Percentiles rank a stretch among this genome's conserved stretches.
phyloP scores from a whole-genome alignment of 2,329 filamentous ascomycete species.

The Colletotrichum camelliae region DNA sequence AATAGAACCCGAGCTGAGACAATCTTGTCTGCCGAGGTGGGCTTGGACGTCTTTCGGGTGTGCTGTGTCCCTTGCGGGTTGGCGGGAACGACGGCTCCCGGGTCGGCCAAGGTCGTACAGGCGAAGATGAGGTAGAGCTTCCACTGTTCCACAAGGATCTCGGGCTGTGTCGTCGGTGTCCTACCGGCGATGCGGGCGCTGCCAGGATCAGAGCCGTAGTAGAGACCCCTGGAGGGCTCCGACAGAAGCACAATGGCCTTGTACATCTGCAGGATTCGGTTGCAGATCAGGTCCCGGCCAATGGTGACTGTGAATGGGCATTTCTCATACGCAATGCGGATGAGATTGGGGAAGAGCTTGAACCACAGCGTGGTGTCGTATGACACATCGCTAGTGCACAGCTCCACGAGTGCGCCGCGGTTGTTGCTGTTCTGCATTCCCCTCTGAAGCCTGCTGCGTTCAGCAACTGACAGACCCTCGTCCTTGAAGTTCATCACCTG shows the following conservation, averaged over 20 bases:
- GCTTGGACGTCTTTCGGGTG: constrained; percentile 79
- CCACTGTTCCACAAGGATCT: constrained; percentile 95
- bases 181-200: constrained; percentile 57
- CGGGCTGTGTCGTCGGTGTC: constrained; percentile 75
- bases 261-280: constrained; percentile 92
- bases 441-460: constrained; percentile 88
- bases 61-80: constrained; percentile 71
- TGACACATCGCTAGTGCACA: constrained; percentile 93
- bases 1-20: constrained; percentile 89
- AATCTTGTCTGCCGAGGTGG: constrained; percentile 74
- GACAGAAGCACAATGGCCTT: constrained; percentile 80
- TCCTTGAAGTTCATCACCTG: constrained; percentile 92
- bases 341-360: constrained; percentile 95
- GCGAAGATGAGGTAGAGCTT: constrained; percentile 97
- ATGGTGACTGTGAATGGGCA: constrained; percentile 92
- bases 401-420: constrained; percentile 86
- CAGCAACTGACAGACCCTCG: constrained; percentile 88
- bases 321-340: constrained; percentile 87
- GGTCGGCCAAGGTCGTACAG: constrained; percentile 90
- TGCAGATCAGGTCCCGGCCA: constrained; percentile 90
- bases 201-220: constrained; percentile 65
- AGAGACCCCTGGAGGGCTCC: constrained; percentile 70
- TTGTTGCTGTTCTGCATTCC: constrained; percentile 85
- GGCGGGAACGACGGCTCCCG: constrained; percentile 68
- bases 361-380: constrained; percentile 97